Evolutionary conservation across 352 stramenopile species (phyloP), one percentile per base, ranked within the genome.

Genomic region (Stramenopiles sp.): DNA sequence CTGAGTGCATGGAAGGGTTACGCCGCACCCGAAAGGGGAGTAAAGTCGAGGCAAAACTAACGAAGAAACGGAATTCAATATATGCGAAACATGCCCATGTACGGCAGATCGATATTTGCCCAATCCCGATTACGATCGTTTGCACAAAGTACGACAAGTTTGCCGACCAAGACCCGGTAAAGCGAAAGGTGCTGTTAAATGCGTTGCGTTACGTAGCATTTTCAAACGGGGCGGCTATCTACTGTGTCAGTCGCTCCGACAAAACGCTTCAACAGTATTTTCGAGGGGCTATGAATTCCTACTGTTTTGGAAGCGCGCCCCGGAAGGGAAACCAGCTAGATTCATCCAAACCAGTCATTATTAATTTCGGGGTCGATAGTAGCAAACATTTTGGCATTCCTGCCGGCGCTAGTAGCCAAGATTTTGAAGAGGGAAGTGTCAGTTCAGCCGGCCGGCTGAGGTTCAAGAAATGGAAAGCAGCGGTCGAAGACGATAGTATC

Each of bases 81-180:
- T 63, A 63, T 25, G 25, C 12, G 25, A 76, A 78, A 2, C 87
- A 94, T 75, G 82, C 84, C 0, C 87, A 93, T 78, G 81, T 83
- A 12, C 82, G 89, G 3, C 83, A 89, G 31, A 83, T 94, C 0
- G 82, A 82, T 1, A 85, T 87, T 1, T 79, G 90, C 32, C 77
- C 86, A 25, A 74, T 94, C 0, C 89, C 88, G 0, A 74, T 94
- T 32, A 74, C 94, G 1, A 82, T 96, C 48, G 49, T 96, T 1
- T 86, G 80, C 53, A 92, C 91, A 82, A 96, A 96, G 76, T 92
- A 86, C 74, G 89, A 96, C 74, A 77, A 81, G 0, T 93, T 96
- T 76, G 84, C 84, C 4, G 84, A 93, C 37, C 82, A 93, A 77
- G 89, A 95, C 79, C 84, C 80, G 0, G 84, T 86, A 32, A 90